phyloP scores from a whole-genome alignment of 805 yeast species.

The Jamesozyma jinghongensis region DNA sequence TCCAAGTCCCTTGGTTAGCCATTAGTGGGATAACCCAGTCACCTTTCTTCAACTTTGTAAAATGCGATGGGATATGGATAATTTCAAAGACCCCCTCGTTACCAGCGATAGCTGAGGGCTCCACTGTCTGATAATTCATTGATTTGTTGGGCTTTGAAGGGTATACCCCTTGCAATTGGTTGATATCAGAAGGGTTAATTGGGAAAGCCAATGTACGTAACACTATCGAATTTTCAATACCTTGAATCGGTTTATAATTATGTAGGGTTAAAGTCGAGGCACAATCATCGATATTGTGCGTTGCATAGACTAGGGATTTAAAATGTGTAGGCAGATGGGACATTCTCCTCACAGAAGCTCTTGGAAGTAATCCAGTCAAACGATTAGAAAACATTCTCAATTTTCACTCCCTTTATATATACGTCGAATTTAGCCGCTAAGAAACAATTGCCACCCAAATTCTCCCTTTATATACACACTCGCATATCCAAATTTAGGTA shows the following conservation, averaged over 20 bases:
- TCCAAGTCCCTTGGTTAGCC: conserved; percentile 89
- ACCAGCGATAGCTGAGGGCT: conserved; percentile 79
- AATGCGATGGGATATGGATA: conserved; percentile 49
- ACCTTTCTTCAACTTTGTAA: conserved; percentile 35
- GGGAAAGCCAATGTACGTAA: conserved; percentile 71
- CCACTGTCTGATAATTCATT: conserved; percentile 45
- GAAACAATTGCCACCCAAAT: no score
- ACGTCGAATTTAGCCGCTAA: no score
- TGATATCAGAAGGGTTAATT: conserved; percentile 82
- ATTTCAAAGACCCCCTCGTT: conserved; percentile 90
- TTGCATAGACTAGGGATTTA: conserved; percentile 26
- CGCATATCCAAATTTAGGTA: no score
- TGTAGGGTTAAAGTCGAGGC: conserved; percentile 23
- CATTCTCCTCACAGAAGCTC: conserved; percentile 5
- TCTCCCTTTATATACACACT: no score
- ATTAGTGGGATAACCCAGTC: conserved; percentile 82
- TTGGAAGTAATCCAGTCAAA: neutral
- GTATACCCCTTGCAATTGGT: conserved; percentile 77
- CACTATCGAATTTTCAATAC: conserved; percentile 33
- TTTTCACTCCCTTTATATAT: neutral
- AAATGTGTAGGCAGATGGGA: conserved; percentile 18
- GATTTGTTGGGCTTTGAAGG: conserved; percentile 60
- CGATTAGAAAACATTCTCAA: neutral
- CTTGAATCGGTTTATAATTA: conserved; percentile 22
- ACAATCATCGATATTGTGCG: conserved; percentile 24